A percentile compares a stretch with the other conserved stretches of the same genome.
phyloP scores from a whole-genome alignment of 2,329 filamentous ascomycete species.

The Cryoendolithus antarcticus region DNA sequence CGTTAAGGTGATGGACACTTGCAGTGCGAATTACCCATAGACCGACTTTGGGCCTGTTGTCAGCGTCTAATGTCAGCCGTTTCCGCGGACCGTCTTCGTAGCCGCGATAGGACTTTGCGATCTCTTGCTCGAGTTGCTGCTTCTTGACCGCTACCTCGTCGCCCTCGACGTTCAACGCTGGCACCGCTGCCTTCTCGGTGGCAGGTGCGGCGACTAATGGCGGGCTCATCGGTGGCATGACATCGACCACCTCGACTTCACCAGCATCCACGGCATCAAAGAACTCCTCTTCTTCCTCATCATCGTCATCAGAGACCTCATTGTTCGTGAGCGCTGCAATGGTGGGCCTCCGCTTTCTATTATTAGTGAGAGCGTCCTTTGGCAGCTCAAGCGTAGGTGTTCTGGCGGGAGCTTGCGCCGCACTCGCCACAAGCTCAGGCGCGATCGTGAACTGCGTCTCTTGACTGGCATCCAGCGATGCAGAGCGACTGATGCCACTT shows the following conservation, averaged over 20 bases:
- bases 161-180: constrained; percentile 19
- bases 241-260: constrained; percentile 65
- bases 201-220: constrained; percentile 12
- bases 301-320: constrained; percentile 63
- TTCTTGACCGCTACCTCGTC: constrained; percentile 30
- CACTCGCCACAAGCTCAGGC: constrained; percentile 2
- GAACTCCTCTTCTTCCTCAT: constrained; percentile 83
- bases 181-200: constrained; percentile 8
- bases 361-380: constrained; percentile 5
- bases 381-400: constrained; percentile 13
- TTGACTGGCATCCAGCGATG: not conserved
- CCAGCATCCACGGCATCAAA: constrained; percentile 95
- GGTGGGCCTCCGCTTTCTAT: constrained; percentile 46
- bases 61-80: constrained; percentile 75
- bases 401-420: constrained; percentile 1
- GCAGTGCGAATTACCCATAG: constrained; percentile 56
- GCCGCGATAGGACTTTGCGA: constrained; percentile 68
- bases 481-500: not conserved
- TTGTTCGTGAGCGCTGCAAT: constrained; percentile 57
- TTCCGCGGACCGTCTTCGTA: constrained; percentile 81
- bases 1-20: not conserved
- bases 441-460: constrained; percentile 2
- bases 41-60: constrained; percentile 85
- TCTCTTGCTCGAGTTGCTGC: constrained; percentile 43
- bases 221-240: constrained; percentile 40